These are phyloP conservation scores for Eimeria necatrix DNA, from an alignment of 169 alveolate genomes.

Conservation along the genomic window DNA sequence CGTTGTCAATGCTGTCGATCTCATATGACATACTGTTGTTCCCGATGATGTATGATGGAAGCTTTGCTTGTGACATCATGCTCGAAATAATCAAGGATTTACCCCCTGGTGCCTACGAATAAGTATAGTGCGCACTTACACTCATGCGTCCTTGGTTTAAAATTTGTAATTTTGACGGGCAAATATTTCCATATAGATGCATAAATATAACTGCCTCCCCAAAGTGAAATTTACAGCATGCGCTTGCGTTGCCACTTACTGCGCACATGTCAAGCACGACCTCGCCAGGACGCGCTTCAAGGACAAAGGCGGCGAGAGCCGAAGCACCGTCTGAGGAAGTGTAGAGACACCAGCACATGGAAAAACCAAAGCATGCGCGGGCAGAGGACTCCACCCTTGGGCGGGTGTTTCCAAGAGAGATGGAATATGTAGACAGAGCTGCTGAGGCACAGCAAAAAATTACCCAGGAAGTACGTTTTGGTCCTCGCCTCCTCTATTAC, in stretches of 20 bases:
- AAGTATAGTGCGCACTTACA: background rate
- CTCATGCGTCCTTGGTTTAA: background rate
- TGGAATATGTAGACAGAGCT: background rate
- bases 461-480: slow-evolving; percentile 65
- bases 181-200: background rate
- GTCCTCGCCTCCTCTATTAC: slow-evolving; percentile 55
- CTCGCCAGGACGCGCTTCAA: slow-evolving; percentile 74
- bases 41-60: slow-evolving; percentile 9
- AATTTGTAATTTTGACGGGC: background rate
- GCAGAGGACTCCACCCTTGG: too few relatives aligned
- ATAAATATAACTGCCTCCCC: background rate
- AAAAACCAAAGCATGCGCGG: background rate
- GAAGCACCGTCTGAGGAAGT: slow-evolving; percentile 75
- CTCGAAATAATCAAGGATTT: slow-evolving; percentile 57
- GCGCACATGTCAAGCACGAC: slow-evolving; percentile 80
- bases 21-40: background rate
- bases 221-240: background rate
- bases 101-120: slow-evolving; percentile 73
- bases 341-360: background rate
- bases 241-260: background rate
- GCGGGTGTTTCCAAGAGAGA: background rate
- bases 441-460: background rate
- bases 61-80: slow-evolving; percentile 53
- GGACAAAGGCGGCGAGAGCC: slow-evolving; percentile 73
- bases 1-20: background rate